phyloP scores from a whole-genome alignment of 257 asterid genomes.

The Linaria vulgaris region DNA sequence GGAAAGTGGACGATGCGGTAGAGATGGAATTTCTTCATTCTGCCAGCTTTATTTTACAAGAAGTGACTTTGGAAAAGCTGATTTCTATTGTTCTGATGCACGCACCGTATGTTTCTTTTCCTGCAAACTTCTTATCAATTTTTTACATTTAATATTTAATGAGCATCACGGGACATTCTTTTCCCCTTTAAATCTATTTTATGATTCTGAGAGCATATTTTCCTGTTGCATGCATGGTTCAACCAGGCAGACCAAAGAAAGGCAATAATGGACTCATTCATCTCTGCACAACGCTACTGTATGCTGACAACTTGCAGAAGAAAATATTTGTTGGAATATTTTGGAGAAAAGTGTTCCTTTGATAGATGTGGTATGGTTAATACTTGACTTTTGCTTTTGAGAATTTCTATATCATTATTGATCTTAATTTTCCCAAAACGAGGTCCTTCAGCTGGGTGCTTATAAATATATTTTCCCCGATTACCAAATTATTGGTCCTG shows the following conservation, averaged over 20 bases:
- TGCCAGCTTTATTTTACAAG: slow-evolving; percentile 84
- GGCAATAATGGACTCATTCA: slow-evolving; percentile 75
- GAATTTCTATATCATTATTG: slow-evolving; percentile 7
- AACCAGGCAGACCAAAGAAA: slow-evolving; percentile 74
- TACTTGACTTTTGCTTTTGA: slow-evolving; percentile 23
- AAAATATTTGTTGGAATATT: slow-evolving; percentile 78
- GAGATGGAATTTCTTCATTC: slow-evolving; percentile 89
- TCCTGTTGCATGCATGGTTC: slow-evolving; percentile 28
- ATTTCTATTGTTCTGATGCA: slow-evolving; percentile 80
- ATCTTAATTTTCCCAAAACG: neutral
- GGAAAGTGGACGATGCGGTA: slow-evolving; percentile 98
- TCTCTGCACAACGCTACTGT: slow-evolving; percentile 79
- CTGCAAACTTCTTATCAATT: slow-evolving; percentile 23
- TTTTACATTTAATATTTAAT: slow-evolving; percentile 2
- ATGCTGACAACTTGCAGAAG: slow-evolving; percentile 85
- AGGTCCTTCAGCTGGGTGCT: slow-evolving; percentile 11
- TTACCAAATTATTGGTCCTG: neutral
- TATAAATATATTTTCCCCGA: slow-evolving; percentile 14
- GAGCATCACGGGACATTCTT: slow-evolving; percentile 3
- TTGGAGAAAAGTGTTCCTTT: slow-evolving; percentile 58
- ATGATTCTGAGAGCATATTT: slow-evolving; percentile 18
- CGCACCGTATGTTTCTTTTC: slow-evolving; percentile 51
- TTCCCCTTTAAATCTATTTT: slow-evolving; percentile 14
- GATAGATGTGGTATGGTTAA: slow-evolving; percentile 61
- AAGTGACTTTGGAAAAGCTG: slow-evolving; percentile 79